Evolutionary conservation across 1,284 basidiomycete genomes (phyloP).

Genomic region (Amylostereum areolatum): DNA sequence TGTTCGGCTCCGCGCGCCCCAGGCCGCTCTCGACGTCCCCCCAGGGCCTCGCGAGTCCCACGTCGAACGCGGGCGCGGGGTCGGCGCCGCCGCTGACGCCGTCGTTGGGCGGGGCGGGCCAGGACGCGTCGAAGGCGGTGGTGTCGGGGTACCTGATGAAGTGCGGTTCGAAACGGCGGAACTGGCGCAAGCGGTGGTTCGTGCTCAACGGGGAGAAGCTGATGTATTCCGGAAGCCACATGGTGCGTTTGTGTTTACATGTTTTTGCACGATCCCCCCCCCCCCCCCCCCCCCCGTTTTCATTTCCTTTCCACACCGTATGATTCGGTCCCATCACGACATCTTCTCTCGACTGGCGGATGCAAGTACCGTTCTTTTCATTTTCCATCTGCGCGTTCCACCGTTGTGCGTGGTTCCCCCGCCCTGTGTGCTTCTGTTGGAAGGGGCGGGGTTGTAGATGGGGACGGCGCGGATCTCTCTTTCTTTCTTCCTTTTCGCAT

Average conservation of each 20-base stretch:
- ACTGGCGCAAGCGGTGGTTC: conserved; percentile 96
- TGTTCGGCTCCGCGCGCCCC: conserved; percentile 10
- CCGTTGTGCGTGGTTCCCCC: no score
- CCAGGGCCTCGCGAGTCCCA: no score
- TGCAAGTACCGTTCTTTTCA: no score
- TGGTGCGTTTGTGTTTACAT: conserved; percentile 56
- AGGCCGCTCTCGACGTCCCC: conserved; percentile 27
- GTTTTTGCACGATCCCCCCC: no score
- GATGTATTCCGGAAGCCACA: conserved; percentile 82
- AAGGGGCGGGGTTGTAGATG: no score
- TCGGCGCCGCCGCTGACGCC: conserved; percentile 10
- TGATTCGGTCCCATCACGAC: no score
- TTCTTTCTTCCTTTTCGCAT: background rate
- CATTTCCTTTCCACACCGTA: no score
- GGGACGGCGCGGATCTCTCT: conserved; percentile 9
- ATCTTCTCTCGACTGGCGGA: no score
- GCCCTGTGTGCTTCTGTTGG: no score
- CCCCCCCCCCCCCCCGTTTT: no score
- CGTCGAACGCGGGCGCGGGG: conserved; percentile 18
- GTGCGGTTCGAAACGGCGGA: conserved; percentile 87
- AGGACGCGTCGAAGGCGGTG: conserved; percentile 69
- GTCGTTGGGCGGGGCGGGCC: conserved; percentile 22
- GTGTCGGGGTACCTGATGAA: conserved; percentile 95
- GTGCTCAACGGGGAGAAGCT: conserved; percentile 77
- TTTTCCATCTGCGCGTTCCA: no score